Conservation (phyloP, 768 basidiomycete species). For the Pleurotus salmoneostramineus region DNA sequence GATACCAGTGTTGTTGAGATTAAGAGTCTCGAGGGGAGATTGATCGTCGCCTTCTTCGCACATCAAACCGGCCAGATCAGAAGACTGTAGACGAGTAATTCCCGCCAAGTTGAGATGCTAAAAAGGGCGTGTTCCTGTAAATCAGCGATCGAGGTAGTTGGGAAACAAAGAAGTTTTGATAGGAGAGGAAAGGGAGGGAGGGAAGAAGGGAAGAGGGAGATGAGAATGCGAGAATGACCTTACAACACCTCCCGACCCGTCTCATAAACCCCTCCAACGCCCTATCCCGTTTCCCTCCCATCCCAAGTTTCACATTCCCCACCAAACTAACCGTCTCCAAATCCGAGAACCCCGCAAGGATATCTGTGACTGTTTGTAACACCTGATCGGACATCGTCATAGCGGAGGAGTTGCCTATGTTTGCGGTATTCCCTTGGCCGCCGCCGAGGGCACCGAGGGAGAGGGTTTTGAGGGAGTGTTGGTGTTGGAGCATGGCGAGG, state of each 20-base stretch:
- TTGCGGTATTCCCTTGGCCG: slow-evolving; percentile 35
- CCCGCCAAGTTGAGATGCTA: slow-evolving; percentile 60
- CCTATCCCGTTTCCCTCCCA: slow-evolving; percentile 24
- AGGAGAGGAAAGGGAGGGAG: no score
- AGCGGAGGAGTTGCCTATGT: slow-evolving; percentile 40
- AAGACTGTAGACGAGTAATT: slow-evolving; percentile 45
- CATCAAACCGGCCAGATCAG: slow-evolving; percentile 47
- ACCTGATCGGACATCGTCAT: slow-evolving; percentile 55
- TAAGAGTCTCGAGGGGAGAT: slow-evolving; percentile 42
- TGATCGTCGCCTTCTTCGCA: slow-evolving; percentile 24
- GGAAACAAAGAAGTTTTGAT: no score
- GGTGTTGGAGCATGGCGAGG: slow-evolving; percentile 28
- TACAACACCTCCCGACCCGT: slow-evolving; percentile 56
- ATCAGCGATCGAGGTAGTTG: no score
- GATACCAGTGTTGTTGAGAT: slow-evolving; percentile 57
- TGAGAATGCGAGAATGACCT: slow-evolving; percentile 26
- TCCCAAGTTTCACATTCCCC: slow-evolving; percentile 58
- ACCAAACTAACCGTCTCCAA: slow-evolving; percentile 59
- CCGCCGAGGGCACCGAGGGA: slow-evolving; percentile 58
- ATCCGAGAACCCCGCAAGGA: slow-evolving; percentile 26
- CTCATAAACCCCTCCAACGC: slow-evolving; percentile 43
- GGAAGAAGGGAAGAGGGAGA: no score
- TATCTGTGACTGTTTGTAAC: slow-evolving; percentile 38
- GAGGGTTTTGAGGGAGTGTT: slow-evolving; percentile 43
- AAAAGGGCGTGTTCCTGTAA: no score